Conservation (phyloP, 257 asterid genomes). For the Solanum tarijense region DNA sequence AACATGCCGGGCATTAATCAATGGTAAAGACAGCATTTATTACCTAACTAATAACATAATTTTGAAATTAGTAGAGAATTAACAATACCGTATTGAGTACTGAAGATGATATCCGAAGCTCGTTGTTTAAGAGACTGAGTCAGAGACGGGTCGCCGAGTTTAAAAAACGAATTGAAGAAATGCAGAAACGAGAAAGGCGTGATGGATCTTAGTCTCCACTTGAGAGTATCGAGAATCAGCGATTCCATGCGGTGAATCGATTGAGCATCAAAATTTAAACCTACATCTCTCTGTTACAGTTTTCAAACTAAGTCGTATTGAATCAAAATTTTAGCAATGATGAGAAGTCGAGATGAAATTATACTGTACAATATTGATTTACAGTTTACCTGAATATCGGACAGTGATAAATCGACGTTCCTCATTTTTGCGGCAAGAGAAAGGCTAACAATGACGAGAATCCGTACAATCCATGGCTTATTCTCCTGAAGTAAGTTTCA, state of each 20-base stretch:
- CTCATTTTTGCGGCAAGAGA: constrained; percentile 57
- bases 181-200: constrained; percentile 56
- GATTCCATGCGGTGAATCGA: constrained; percentile 47
- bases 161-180: constrained; percentile 23
- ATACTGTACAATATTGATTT: not conserved
- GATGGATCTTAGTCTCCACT: constrained; percentile 52
- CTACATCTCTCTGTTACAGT: constrained; percentile 33
- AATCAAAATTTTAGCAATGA: not conserved
- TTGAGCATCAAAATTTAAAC: constrained; percentile 21
- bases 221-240: constrained; percentile 31
- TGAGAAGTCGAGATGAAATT: not conserved
- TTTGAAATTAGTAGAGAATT: not conserved
- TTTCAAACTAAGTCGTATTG: not conserved
- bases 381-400: constrained; percentile 28
- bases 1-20: not conserved
- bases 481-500: constrained; percentile 20
- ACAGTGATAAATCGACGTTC: constrained; percentile 23
- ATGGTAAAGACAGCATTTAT: not conserved
- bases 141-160: constrained; percentile 16
- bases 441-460: constrained; percentile 41
- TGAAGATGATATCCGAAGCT: constrained; percentile 35
- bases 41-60: not conserved
- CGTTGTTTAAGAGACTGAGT: constrained; percentile 20
- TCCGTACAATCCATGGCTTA: constrained; percentile 39
- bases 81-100: constrained; percentile 28